Percentiles rank a stretch among this genome's conserved stretches.
These are phyloP conservation scores for Golubevia sp. DNA, from an alignment of 1,284 basidiomycete genomes.

Conservation along the genomic window DNA sequence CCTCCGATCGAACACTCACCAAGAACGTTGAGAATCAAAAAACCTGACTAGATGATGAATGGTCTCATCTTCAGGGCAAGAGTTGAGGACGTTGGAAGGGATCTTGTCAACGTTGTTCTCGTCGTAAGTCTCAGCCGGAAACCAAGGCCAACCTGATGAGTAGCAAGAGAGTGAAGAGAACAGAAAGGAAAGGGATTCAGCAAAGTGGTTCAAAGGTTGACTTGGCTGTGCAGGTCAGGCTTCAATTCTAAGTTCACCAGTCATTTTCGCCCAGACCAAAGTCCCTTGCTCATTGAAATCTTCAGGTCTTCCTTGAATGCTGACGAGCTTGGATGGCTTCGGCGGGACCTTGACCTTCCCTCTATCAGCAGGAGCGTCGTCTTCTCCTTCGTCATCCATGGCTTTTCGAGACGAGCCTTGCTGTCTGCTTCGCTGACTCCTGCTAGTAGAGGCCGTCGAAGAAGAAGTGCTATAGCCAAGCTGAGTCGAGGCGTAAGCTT, in stretches of 20 bases:
- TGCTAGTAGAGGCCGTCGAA: neutral
- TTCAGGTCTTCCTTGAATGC: neutral
- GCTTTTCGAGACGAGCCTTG: neutral
- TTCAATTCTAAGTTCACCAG: neutral
- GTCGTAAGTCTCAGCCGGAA: conserved; percentile 1
- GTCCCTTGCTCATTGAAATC: neutral
- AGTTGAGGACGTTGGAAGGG: conserved; percentile 1
- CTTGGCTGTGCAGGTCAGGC: neutral
- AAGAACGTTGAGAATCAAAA: neutral
- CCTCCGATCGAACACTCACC: no score
- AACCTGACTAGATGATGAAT: neutral
- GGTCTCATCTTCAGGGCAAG: neutral
- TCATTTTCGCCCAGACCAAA: conserved; percentile 1
- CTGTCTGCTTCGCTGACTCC: neutral
- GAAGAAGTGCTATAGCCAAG: neutral
- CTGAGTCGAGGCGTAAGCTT: neutral
- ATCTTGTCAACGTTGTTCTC: conserved; percentile 1
- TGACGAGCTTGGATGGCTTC: neutral
- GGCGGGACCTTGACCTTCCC: neutral
- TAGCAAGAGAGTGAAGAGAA: conserved; percentile 1
- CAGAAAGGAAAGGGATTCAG: neutral
- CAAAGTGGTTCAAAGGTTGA: neutral
- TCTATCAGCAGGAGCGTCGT: neutral
- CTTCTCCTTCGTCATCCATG: neutral
- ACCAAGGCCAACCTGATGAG: conserved; percentile 1